phyloP scores from a whole-genome alignment of 345 rosid species.

The Euclidium syriacum region DNA sequence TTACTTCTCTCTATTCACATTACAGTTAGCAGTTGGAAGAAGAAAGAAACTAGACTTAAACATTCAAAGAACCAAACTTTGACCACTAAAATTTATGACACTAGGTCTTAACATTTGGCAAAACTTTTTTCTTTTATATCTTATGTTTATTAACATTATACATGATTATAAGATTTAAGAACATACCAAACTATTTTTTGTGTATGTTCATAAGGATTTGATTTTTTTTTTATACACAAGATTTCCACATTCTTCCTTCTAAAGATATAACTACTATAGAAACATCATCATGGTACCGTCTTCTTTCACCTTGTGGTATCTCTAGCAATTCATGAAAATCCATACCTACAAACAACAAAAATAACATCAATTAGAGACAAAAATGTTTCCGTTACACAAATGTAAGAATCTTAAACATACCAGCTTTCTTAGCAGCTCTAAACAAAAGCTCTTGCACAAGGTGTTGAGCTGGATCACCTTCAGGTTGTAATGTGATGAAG shows the following conservation, averaged over 20 bases:
- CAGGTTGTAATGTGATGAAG: slow-evolving; percentile 79
- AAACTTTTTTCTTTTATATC: slow-evolving; percentile 1
- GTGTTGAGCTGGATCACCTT: slow-evolving; percentile 96
- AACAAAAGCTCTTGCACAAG: slow-evolving; percentile 77
- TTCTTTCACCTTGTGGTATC: slow-evolving; percentile 87
- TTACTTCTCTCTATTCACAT: slow-evolving; percentile 23
- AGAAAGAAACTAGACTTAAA: too few species aligned
- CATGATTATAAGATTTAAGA: slow-evolving; percentile 9
- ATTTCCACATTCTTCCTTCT: slow-evolving; percentile 97
- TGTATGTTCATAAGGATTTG: background rate
- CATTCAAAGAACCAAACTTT: slow-evolving; percentile 16
- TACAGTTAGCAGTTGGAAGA: slow-evolving; percentile 23
- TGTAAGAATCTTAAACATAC: slow-evolving; percentile 30
- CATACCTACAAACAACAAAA: slow-evolving; percentile 56
- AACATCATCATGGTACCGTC: slow-evolving; percentile 90
- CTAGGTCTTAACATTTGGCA: background rate
- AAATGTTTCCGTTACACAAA: background rate
- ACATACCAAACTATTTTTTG: background rate
- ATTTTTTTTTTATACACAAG: slow-evolving; percentile 60
- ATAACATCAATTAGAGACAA: background rate
- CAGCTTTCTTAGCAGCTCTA: slow-evolving; percentile 94
- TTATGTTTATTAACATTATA: slow-evolving; percentile 17
- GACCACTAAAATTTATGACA: slow-evolving; percentile 11
- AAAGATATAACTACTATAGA: slow-evolving; percentile 84
- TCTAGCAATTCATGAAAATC: slow-evolving; percentile 84